Conservation (phyloP, 768 basidiomycete genomes). For the Boletus insuetus region DNA sequence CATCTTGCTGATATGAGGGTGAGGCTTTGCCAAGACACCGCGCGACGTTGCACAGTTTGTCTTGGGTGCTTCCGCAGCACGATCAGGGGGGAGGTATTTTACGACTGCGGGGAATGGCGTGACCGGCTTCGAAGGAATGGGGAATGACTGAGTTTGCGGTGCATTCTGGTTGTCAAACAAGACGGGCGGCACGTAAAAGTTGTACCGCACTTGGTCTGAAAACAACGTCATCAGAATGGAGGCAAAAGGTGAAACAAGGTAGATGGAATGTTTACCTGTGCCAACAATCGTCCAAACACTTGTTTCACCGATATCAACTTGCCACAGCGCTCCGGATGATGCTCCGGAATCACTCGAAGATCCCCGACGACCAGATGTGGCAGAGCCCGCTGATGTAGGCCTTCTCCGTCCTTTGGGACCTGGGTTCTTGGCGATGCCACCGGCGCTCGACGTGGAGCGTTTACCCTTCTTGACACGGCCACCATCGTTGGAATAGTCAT, state of each 20-base stretch:
- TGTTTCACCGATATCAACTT: constrained; percentile 89
- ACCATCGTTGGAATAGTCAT: constrained; percentile 77
- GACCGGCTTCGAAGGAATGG: constrained; percentile 76
- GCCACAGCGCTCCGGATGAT: constrained; percentile 80
- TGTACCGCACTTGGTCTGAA: constrained; percentile 86
- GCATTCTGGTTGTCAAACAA: constrained; percentile 78
- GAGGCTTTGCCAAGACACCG: constrained; percentile 70
- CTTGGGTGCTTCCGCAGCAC: constrained; percentile 81
- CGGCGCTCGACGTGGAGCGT: constrained; percentile 72
- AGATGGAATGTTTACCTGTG: constrained; percentile 52
- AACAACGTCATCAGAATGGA: constrained; percentile 17
- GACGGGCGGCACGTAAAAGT: constrained; percentile 87
- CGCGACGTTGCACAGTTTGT: constrained; percentile 63
- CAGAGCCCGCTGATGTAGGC: constrained; percentile 74
- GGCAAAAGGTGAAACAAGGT: not conserved
- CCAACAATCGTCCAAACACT: constrained; percentile 95
- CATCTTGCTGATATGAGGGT: constrained; percentile 75
- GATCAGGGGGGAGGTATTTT: constrained; percentile 88
- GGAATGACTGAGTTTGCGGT: constrained; percentile 70
- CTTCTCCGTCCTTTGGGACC: constrained; percentile 57
- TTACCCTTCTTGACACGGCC: constrained; percentile 80
- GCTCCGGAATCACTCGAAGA: constrained; percentile 65
- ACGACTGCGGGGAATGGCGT: constrained; percentile 86
- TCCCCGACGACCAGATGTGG: constrained; percentile 64
- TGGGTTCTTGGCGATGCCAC: constrained; percentile 35